A percentile compares a stretch with the other conserved stretches of the same genome.
These are phyloP conservation scores for Microbotryomycetes sp. DNA, from an alignment of 1,284 basidiomycete genomes.

Conservation along the genomic window DNA sequence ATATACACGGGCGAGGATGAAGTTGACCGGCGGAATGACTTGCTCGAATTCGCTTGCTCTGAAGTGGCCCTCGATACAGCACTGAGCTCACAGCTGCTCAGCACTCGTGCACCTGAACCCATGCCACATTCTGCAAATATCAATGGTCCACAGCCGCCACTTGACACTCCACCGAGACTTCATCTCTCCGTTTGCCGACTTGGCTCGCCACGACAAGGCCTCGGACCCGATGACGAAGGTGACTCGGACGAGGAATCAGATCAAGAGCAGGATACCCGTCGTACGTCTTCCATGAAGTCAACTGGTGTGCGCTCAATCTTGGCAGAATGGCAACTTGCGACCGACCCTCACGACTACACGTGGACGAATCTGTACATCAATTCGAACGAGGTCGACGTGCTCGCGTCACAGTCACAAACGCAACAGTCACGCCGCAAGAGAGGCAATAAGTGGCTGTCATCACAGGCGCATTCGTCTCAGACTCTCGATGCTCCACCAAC, in stretches of 20 bases:
- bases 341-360: conserved; percentile 22
- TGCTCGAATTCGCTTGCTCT: neutral
- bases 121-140: neutral
- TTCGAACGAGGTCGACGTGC: conserved; percentile 8
- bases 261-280: neutral
- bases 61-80: neutral
- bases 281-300: conserved; percentile 6
- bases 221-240: neutral
- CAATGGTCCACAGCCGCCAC: neutral
- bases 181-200: neutral
- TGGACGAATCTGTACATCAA: conserved; percentile 29
- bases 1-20: neutral
- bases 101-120: neutral
- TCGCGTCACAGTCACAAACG: conserved; percentile 1
- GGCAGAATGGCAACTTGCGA: conserved; percentile 30
- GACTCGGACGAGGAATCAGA: neutral
- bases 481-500: neutral
- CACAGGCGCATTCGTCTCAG: neutral
- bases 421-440: neutral
- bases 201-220: neutral
- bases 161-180: neutral
- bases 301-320: conserved; percentile 19
- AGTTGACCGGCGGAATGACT: neutral
- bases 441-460: neutral
- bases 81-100: too few relatives aligned